phyloP scores from a whole-genome alignment of 371 early-diverging fungal genomes.

The Lichtheimia ornata region DNA sequence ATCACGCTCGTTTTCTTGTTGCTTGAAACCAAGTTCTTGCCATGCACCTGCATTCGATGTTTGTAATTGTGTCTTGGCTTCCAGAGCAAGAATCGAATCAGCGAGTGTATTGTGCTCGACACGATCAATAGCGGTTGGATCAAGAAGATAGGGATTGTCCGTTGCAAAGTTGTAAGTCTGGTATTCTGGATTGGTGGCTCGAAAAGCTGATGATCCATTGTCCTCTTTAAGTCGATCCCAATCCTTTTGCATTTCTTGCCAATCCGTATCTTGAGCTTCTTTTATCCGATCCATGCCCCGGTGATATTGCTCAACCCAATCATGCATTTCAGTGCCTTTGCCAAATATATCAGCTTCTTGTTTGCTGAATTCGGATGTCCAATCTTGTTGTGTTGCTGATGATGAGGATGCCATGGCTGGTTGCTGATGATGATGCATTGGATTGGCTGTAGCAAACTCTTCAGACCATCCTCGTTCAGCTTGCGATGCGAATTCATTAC shows the following conservation, averaged over 20 bases:
- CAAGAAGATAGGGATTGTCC: constrained; percentile 75
- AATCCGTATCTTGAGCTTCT: constrained; percentile 70
- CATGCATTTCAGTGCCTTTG: constrained; percentile 44
- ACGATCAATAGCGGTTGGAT: constrained; percentile 44
- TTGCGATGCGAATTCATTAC: constrained; percentile 55
- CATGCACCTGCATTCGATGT: constrained; percentile 83
- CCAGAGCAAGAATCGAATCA: constrained; percentile 89
- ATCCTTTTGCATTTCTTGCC: constrained; percentile 78
- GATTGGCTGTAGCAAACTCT: constrained; percentile 30
- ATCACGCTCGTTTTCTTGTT: constrained; percentile 97
- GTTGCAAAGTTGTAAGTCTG: constrained; percentile 76
- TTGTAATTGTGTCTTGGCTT: constrained; percentile 86
- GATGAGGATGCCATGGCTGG: neutral
- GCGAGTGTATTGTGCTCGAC: constrained; percentile 63
- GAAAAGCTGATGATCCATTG: constrained; percentile 55
- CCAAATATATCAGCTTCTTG: constrained; percentile 45
- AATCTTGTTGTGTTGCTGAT: constrained; percentile 4
- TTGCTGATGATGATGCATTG: neutral
- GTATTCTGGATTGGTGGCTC: constrained; percentile 67
- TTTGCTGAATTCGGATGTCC: constrained; percentile 46
- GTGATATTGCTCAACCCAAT: constrained; percentile 76
- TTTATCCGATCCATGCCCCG: constrained; percentile 71
- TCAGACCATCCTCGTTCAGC: constrained; percentile 68
- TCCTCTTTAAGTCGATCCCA: constrained; percentile 67
- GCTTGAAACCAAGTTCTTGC: constrained; percentile 84